phyloP scores from a whole-genome alignment of 345 rosid genomes.

The Fremontodendron californicum region DNA sequence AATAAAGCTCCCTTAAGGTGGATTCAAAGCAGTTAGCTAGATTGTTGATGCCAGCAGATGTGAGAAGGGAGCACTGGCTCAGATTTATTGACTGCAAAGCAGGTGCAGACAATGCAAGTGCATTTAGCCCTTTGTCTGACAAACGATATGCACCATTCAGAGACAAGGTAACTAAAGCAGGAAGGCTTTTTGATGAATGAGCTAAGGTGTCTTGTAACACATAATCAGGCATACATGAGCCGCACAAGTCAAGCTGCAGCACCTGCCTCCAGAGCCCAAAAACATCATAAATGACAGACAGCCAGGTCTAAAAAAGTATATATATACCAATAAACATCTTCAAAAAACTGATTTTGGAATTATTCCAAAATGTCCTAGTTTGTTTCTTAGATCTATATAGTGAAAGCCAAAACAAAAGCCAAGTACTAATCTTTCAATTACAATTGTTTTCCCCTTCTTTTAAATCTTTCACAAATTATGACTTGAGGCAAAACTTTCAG shows the following conservation, averaged over 20 bases:
- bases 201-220: slow-evolving; percentile 26
- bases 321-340: background rate
- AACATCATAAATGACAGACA: slow-evolving; percentile 9
- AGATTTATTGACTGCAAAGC: slow-evolving; percentile 43
- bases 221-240: slow-evolving; percentile 32
- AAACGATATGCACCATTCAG: slow-evolving; percentile 44
- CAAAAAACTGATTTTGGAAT: background rate
- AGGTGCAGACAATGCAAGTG: slow-evolving; percentile 32
- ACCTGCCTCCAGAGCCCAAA: slow-evolving; percentile 27
- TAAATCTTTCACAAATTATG: background rate
- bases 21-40: slow-evolving; percentile 23
- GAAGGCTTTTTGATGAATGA: slow-evolving; percentile 22
- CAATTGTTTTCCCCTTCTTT: background rate
- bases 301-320: background rate
- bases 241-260: slow-evolving; percentile 46
- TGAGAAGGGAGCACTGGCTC: slow-evolving; percentile 41
- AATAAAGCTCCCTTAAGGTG: slow-evolving; percentile 43
- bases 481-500: background rate
- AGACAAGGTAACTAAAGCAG: slow-evolving; percentile 34
- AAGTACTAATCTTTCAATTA: background rate
- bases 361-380: background rate
- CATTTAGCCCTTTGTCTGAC: slow-evolving; percentile 34
- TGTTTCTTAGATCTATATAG: background rate
- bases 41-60: slow-evolving; percentile 25
- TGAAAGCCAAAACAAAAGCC: background rate